Evolutionary conservation across 2,329 filamentous ascomycete genomes (phyloP), one percentile per base, ranked within the genome.

Genomic region (Lojkania enalia): DNA sequence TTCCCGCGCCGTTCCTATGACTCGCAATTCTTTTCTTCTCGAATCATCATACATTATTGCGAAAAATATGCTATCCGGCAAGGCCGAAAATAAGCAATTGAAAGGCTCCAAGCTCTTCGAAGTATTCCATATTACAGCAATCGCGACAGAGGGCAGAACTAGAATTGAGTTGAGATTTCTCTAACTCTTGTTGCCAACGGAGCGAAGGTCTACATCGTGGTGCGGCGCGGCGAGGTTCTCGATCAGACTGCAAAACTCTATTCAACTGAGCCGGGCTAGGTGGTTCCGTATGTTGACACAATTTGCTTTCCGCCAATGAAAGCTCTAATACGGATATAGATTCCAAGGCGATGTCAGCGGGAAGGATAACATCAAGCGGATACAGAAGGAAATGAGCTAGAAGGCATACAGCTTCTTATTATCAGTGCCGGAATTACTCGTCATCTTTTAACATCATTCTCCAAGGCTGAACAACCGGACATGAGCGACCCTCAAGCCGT

Each of bases 131-230:
- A 57, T 76, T 45, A 75, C 71, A 4, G 72, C 73, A 11, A 50
- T 75, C 13, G 73, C 75, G 7, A 75, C 73, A 7, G 73, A 74
- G n/a, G 73, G 73, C 19, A 71, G 66, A 16, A 75, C 71, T 1
- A 72, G 72, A n/a, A 70, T 76, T 42, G 71, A 83, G 16, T 75
- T 80, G 41, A 86, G 83, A 85, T 86, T 52, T 79, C 81, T 19
- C 74, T 81, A 42, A 83, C 81, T 43, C 84, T 84, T 67, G 76
- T 85, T 20, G 65, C 74, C 47, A 84, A 84, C 66, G 82, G 83
- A 35, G 77, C 76, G 6, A 86, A 82, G 57, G 66, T 69, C 2
- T 69, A 70, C 41, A 69, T 69, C 37, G 68, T 61, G 16, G 63
- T 58, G 14, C 54, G 66, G 40, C 59, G 55, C 51, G 63, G 60